A percentile compares a stretch with the other conserved stretches of the same genome.
Conservation (phyloP, 73 alveolate species). For the Stentor roeselii region DNA sequence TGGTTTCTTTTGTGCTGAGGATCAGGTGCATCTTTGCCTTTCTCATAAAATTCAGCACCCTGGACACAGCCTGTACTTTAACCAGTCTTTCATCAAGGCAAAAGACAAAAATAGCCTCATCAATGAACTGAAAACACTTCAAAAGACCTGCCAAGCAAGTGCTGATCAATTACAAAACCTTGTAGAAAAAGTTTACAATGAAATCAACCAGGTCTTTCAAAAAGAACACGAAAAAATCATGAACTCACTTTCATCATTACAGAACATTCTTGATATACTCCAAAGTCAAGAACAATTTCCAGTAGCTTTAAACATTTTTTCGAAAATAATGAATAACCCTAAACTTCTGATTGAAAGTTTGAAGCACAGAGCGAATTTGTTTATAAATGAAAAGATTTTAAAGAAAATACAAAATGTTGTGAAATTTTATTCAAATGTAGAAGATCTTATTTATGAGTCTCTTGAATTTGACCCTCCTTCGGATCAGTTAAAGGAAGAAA, state of each 20-base stretch:
- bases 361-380: neutral
- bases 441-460: neutral
- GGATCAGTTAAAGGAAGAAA: neutral
- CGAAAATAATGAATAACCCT: neutral
- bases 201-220: neutral
- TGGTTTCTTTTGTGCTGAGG: neutral
- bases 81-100: too few relatives aligned
- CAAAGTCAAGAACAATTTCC: neutral
- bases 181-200: neutral
- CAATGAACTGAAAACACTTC: neutral
- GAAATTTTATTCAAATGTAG: neutral
- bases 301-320: too few relatives aligned
- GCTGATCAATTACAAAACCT: neutral
- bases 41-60: neutral
- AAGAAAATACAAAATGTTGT: neutral
- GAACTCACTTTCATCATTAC: too few relatives aligned
- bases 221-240: neutral
- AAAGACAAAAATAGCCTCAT: neutral
- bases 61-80: neutral
- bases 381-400: neutral
- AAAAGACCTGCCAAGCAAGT: neutral
- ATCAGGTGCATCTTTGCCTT: neutral
- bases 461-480: neutral
- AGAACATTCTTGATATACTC: neutral
- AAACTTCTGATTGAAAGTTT: neutral